Percentiles rank a stretch among this genome's conserved stretches.
phyloP scores from a whole-genome alignment of 345 rosid species.

The Psidium guajava region DNA sequence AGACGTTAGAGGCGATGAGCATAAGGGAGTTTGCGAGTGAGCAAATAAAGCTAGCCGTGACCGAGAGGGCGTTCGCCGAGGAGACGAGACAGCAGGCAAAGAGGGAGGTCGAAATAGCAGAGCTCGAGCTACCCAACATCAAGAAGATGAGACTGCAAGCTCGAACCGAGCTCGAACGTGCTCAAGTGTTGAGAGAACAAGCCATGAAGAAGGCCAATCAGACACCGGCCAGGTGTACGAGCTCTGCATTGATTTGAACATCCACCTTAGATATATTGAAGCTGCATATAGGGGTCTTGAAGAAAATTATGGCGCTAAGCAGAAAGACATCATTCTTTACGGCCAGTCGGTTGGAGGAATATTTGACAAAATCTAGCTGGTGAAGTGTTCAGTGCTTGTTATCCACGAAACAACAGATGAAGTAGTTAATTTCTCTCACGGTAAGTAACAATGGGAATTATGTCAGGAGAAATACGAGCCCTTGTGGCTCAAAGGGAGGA shows the following conservation, averaged over 20 bases:
- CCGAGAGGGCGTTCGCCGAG: no score
- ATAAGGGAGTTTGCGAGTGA: no score
- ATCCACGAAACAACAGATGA: slow-evolving; percentile 93
- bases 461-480: slow-evolving; percentile 95
- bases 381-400: slow-evolving; percentile 83
- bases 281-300: slow-evolving; percentile 92
- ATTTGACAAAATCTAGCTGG: slow-evolving; percentile 79
- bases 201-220: slow-evolving; percentile 5
- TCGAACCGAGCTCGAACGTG: no score
- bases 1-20: no score
- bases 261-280: slow-evolving; percentile 83
- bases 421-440: slow-evolving; percentile 88
- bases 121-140: no score
- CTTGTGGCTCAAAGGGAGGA: slow-evolving; percentile 84
- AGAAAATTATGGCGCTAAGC: slow-evolving; percentile 75
- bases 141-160: no score
- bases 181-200: no score
- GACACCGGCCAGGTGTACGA: no score
- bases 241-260: no score
- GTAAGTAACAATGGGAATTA: slow-evolving; percentile 92
- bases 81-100: no score
- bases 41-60: no score
- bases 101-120: no score
- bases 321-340: slow-evolving; percentile 79
- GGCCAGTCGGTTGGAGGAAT: slow-evolving; percentile 98